Evolutionary conservation across 1,284 basidiomycete species (phyloP).

Genomic region (Pseudozyma pruni): DNA sequence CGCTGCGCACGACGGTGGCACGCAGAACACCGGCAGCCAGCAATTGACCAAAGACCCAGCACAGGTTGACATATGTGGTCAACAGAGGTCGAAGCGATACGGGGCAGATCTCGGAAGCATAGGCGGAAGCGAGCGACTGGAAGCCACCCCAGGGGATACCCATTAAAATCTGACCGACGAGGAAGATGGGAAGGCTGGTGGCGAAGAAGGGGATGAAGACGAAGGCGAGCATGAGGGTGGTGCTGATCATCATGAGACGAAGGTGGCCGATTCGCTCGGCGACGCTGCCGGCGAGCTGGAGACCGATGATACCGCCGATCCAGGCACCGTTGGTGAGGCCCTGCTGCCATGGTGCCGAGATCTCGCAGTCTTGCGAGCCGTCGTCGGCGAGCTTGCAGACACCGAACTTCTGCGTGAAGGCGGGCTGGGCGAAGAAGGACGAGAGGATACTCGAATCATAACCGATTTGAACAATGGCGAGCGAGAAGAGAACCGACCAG

Average conservation of each 20-base stretch:
- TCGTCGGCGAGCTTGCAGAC: conserved; percentile 41
- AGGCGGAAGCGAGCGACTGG: conserved; percentile 70
- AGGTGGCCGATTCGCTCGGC: conserved; percentile 37
- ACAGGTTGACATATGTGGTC: conserved; percentile 71
- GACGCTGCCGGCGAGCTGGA: conserved; percentile 35
- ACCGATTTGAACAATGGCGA: conserved; percentile 69
- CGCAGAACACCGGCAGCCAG: conserved; percentile 70
- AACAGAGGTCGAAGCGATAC: conserved; percentile 70
- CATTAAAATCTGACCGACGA: conserved; percentile 68
- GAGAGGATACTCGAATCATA: conserved; percentile 56
- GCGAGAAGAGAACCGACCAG: conserved; percentile 70
- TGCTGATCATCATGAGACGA: conserved; percentile 41
- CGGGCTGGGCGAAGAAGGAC: conserved; percentile 69
- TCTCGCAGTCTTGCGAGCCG: conserved; percentile 65
- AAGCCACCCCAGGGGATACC: conserved; percentile 70
- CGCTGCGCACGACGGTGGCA: conserved; percentile 59
- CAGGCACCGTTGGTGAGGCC: conserved; percentile 59
- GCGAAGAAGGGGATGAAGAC: conserved; percentile 69
- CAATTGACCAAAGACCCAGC: conserved; percentile 70
- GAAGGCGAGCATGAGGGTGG: conserved; percentile 59
- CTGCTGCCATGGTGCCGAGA: conserved; percentile 71
- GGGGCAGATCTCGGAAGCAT: conserved; percentile 71
- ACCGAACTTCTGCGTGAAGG: conserved; percentile 65
- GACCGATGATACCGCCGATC: conserved; percentile 50
- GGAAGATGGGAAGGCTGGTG: conserved; percentile 66